Base-by-base conservation (phyloP, 345 rosid species). In the Citrus inodora region DNA sequence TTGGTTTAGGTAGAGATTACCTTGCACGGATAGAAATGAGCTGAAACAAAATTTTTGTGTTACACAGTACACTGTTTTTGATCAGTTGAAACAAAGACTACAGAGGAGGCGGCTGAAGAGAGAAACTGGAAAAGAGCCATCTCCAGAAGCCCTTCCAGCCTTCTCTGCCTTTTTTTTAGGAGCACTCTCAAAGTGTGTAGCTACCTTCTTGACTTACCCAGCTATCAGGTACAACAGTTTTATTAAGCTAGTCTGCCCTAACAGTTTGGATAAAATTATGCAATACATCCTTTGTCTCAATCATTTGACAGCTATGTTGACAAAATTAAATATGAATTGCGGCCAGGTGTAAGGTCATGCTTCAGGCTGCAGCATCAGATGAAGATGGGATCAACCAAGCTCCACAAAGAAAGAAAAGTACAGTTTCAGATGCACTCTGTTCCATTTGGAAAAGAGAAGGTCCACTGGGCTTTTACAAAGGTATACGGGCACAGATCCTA, bases 401-500 rank as follows among this genome's bases (percentile, higher is more conserved):
- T 10, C 72, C 62, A 71, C 73, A 42, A 68, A 87, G 85, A 76
- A 75, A 72, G 16, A 75, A 75, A 58, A 93, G 85, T 83, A 91
- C 94, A 4, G 65, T 92, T 59, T 46, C 82, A 1, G 91, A 88
- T 9, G 92, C 93, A 7, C 60, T 92, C 8, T 76, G 48, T 70
- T 82, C 92, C 19, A 91, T 92, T 71, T 92, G 97, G 98, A 90
- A 76, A 83, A 83, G 83, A 51, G 98, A 95, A 86, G 99, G 99
- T 63, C 48, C 84, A 74, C 72, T 83, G n/a, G 99, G 97, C 3
- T 95, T 95, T 81, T 92, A 89, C 81, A 95, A 93, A 81, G 97
- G 99, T 73, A 82, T 95, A 78, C 83, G 90, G 62, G 97, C 99
- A 38, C 99, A 95, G 89, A 91, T 95, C 78, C 83, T 95, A 79